Evolutionary conservation across 495 filamentous ascomycete species (phyloP).

Genomic region (Aspergillus heteromorphus): DNA sequence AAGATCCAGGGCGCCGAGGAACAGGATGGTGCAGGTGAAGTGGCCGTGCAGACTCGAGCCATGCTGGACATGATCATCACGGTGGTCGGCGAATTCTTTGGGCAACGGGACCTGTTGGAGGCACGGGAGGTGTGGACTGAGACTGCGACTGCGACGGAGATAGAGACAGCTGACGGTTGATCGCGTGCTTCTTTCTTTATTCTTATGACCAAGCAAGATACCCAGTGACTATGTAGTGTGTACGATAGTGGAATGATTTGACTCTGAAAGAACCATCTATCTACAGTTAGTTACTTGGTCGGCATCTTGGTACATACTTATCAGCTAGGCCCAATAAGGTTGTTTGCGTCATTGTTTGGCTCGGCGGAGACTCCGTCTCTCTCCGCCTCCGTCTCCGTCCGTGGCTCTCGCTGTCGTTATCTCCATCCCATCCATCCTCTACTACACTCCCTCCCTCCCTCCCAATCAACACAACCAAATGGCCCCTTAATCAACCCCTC

Average conservation of each 20-base stretch:
- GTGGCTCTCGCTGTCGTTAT: background rate
- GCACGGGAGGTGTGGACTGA: slow-evolving; percentile 51
- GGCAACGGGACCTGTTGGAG: slow-evolving; percentile 80
- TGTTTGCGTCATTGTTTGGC: slow-evolving; percentile 10
- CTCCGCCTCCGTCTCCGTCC: background rate
- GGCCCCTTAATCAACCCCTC: background rate
- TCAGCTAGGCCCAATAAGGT: too few relatives aligned
- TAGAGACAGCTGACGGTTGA: background rate
- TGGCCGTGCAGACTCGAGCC: slow-evolving; percentile 28
- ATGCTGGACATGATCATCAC: slow-evolving; percentile 91
- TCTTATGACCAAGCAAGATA: slow-evolving; percentile 2
- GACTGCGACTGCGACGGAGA: background rate
- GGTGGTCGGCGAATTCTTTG: slow-evolving; percentile 82
- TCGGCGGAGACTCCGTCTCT: background rate
- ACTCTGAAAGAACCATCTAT: background rate
- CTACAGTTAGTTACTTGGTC: too few relatives aligned
- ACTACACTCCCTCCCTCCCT: background rate
- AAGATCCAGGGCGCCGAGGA: slow-evolving; percentile 28
- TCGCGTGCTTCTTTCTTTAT: background rate
- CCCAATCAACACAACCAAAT: background rate
- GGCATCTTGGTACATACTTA: background rate
- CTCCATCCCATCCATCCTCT: background rate
- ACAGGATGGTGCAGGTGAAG: slow-evolving; percentile 11
- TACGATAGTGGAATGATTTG: background rate
- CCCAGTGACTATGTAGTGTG: background rate